Conservation (phyloP, 345 rosid species). For the Sisymbrium irio region DNA sequence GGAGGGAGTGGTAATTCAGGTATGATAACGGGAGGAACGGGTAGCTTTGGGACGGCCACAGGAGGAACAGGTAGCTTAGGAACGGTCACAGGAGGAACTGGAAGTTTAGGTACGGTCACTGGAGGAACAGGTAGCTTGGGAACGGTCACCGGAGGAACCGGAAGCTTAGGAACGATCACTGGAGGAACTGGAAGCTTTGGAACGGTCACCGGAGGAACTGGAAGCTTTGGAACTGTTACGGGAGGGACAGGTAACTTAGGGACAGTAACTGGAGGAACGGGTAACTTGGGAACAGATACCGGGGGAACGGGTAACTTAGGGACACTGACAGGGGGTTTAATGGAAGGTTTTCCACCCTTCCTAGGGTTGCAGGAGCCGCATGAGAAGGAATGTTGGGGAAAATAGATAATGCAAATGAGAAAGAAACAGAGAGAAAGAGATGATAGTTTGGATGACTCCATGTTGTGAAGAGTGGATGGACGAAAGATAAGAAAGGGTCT, state of each 20-base stretch:
- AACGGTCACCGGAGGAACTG: slow-evolving; percentile 31
- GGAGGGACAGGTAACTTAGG: slow-evolving; percentile 7
- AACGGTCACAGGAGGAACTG: slow-evolving; percentile 21
- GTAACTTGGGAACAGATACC: slow-evolving; percentile 28
- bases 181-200: slow-evolving; percentile 31
- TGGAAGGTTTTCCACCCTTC: slow-evolving; percentile 37
- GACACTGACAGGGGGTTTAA: slow-evolving; percentile 37
- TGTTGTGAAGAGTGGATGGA: slow-evolving; percentile 22
- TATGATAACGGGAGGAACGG: slow-evolving; percentile 21
- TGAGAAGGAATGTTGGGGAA: slow-evolving; percentile 46
- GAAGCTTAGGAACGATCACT: neutral
- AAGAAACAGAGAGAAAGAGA: slow-evolving; percentile 56
- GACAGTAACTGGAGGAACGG: slow-evolving; percentile 20
- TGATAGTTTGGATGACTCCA: slow-evolving; percentile 54
- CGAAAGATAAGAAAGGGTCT: slow-evolving; percentile 15
- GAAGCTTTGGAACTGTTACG: neutral
- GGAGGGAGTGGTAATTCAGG: slow-evolving; percentile 3
- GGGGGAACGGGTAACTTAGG: slow-evolving; percentile 46
- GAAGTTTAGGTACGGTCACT: slow-evolving; percentile 7
- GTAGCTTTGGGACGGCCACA: neutral
- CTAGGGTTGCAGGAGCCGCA: slow-evolving; percentile 54
- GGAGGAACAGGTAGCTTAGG: slow-evolving; percentile 22
- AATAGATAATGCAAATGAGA: slow-evolving; percentile 49
- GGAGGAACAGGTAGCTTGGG: slow-evolving; percentile 34
- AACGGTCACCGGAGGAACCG: slow-evolving; percentile 12